Conservation (phyloP, 1,284 basidiomycete genomes). For the Ustilago cynodontis region DNA sequence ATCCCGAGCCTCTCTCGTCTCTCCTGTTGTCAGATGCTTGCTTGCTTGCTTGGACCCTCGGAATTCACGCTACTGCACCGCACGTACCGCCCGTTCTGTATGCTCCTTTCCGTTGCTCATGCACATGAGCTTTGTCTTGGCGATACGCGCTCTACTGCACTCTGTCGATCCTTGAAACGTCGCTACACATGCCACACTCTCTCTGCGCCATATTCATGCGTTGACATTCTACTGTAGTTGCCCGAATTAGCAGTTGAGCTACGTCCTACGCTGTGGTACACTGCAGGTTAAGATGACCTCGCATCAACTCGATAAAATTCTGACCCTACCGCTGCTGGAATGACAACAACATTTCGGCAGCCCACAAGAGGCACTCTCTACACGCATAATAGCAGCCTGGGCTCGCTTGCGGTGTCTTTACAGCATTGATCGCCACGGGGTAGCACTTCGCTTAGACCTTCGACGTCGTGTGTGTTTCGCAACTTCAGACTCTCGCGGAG, state of each 20-base stretch:
- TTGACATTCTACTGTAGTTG: neutral
- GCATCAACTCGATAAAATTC: neutral
- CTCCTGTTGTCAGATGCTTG: neutral
- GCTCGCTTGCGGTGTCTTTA: neutral
- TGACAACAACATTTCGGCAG: neutral
- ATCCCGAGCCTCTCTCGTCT: neutral
- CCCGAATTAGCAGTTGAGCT: slow-evolving; percentile 24
- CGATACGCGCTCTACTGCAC: slow-evolving; percentile 1
- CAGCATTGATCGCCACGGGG: neutral
- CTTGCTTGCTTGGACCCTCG: slow-evolving; percentile 2
- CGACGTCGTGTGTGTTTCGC: neutral
- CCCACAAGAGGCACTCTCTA: neutral
- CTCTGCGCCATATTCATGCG: slow-evolving; percentile 5
- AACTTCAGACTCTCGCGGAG: neutral
- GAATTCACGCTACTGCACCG: neutral
- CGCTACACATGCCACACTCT: slow-evolving; percentile 8
- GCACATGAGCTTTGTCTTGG: slow-evolving; percentile 11
- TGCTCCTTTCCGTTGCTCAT: neutral
- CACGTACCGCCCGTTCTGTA: neutral
- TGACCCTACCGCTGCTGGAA: neutral
- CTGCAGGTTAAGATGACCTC: neutral
- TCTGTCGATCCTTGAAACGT: slow-evolving; percentile 2
- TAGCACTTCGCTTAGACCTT: neutral
- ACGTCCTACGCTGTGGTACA: slow-evolving; percentile 17
- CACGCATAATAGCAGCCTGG: neutral